Percentiles rank a stretch among this genome's conserved stretches.
phyloP scores from a whole-genome alignment of 129 eudicot species.

The Dittrichia graveolens region DNA sequence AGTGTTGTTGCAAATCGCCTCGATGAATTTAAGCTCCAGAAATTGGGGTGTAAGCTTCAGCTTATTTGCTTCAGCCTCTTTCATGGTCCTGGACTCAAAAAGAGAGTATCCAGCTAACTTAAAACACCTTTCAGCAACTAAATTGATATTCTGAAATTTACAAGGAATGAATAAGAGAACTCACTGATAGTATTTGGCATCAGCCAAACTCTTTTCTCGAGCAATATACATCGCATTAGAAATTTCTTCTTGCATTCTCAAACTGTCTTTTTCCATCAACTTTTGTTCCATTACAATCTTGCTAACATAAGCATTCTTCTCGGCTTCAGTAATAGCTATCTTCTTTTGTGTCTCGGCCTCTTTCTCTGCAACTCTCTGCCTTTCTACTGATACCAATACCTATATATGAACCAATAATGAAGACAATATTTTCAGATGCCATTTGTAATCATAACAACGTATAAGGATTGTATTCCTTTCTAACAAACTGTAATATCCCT shows the following conservation, averaged over 20 bases:
- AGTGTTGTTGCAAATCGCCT: conserved; percentile 79
- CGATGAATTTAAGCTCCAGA: conserved; percentile 76
- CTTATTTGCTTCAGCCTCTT: conserved; percentile 92
- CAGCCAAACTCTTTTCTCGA: conserved; percentile 91
- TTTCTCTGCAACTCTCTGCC: conserved; percentile 87
- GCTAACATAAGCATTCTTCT: conserved; percentile 85
- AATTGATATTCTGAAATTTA: neutral
- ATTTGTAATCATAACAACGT: neutral
- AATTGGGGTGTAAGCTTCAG: conserved; percentile 80
- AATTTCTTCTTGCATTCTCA: conserved; percentile 81
- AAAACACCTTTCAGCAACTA: conserved; percentile 4
- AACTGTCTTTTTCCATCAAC: conserved; percentile 80
- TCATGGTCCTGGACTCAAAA: conserved; percentile 59
- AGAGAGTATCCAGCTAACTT: conserved; percentile 1
- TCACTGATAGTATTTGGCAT: conserved; percentile 81
- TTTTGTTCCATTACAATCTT: conserved; percentile 89
- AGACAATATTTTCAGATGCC: neutral
- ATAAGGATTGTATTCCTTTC: neutral
- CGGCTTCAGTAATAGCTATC: conserved; percentile 91
- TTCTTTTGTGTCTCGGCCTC: conserved; percentile 98
- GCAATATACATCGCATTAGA: conserved; percentile 80
- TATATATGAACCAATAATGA: conserved; percentile 4
- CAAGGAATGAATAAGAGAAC: neutral
- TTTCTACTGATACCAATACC: conserved; percentile 88
- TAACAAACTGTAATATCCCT: neutral